Conservation (phyloP, 1,284 basidiomycete species). For the Ganoderma lucidum region DNA sequence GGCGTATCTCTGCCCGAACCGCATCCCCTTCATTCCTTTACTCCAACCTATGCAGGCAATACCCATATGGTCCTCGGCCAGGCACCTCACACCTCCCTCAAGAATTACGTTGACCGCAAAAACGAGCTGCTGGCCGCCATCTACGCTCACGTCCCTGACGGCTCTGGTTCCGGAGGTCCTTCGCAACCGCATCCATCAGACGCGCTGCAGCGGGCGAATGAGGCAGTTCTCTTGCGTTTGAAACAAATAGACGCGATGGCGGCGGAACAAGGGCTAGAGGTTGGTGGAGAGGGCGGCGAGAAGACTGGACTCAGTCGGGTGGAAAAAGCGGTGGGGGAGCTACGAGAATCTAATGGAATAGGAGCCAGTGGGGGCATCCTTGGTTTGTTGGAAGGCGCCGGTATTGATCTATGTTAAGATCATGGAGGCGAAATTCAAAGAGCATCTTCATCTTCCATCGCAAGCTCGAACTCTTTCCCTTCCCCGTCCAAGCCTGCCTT, state of each 20-base stretch:
- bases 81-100: conserved; percentile 45
- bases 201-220: conserved; percentile 48
- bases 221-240: conserved; percentile 58
- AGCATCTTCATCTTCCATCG: background rate
- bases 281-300: conserved; percentile 52
- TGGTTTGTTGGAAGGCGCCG: conserved; percentile 53
- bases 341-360: conserved; percentile 32
- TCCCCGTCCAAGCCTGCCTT: too few relatives aligned
- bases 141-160: conserved; percentile 32
- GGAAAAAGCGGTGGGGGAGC: conserved; percentile 54
- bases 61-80: conserved; percentile 50
- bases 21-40: conserved; percentile 7
- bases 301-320: conserved; percentile 58
- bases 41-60: conserved; percentile 22
- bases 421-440: background rate
- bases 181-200: background rate
- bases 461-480: too few relatives aligned
- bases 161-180: background rate
- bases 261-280: conserved; percentile 48
- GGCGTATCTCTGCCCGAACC: conserved; percentile 33
- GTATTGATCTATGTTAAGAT: conserved; percentile 33
- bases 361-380: conserved; percentile 48
- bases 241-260: conserved; percentile 58
- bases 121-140: conserved; percentile 46
- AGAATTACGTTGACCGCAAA: conserved; percentile 52